Base-by-base conservation (phyloP, 2,329 filamentous ascomycete genomes). In the Aspergillus pseudonomiae region DNA sequence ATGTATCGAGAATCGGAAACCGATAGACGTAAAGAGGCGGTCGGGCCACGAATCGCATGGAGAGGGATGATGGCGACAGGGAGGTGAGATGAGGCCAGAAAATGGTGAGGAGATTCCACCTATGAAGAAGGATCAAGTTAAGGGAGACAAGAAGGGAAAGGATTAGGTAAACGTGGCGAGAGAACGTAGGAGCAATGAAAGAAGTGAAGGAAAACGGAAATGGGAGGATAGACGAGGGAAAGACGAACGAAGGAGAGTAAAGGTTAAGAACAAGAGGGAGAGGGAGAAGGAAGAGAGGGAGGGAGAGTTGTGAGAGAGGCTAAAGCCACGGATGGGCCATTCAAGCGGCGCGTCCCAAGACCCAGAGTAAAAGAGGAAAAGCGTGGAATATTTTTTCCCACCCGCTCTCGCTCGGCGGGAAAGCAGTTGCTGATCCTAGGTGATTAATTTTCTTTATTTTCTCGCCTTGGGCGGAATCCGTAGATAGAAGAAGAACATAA, bases 271-370 rank as follows among this genome's bases (percentile, higher is more conserved):
- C 57, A 53, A 60, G 60, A 61, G 57, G 59, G 57, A 63, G 64
- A 62, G 53, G 64, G 54, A 59, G 60, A 59, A 57, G 56, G 61
- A 61, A 43, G 59, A n/a, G 61, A 61, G 53, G 57, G 64, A 58
- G 63, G 46, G 55, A 39, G 57, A 50, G 50, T 34, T 14, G 55
- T 36, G 32, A 56, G 52, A 63, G 64, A 57, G 58, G 62, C 68
- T 68, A 69, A 70, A 69, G 67, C 57, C 63, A 70, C 64, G 67
- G 64, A 65, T 69, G 70, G 68, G 64, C 70, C 69, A 71, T 69
- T 66, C 68, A 71, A 67, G 70, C 61, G 68, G 69, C 65, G 69
- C 69, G 67, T 63, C 61, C 52, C 57, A 62, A 69, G 63, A 68
- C 62, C 66, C 69, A 66, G 63, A 63, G 60, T 66, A 65, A 71